These are phyloP conservation scores for Delonix regia DNA, from an alignment of 306 rosid species.

Conservation along the genomic window DNA sequence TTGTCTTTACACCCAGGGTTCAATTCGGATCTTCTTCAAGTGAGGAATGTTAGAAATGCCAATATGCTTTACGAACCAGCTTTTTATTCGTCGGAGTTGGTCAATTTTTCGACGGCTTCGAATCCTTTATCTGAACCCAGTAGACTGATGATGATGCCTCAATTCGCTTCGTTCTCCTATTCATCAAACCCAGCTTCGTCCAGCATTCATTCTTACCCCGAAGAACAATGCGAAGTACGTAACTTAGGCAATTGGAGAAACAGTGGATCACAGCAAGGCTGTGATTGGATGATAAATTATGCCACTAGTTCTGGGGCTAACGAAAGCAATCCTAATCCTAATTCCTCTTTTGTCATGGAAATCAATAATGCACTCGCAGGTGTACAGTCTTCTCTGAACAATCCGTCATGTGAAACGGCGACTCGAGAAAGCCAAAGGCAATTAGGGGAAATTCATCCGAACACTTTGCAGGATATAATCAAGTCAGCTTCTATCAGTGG, in stretches of 20 bases:
- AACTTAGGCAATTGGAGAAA: conserved; percentile 45
- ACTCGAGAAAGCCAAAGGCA: conserved; percentile 41
- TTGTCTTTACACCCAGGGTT: conserved; percentile 38
- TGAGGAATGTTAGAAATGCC: conserved; percentile 49
- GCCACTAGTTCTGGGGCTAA: conserved; percentile 30
- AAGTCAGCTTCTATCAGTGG: conserved; percentile 42
- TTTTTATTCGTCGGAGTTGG: conserved; percentile 54
- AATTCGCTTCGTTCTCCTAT: conserved; percentile 28
- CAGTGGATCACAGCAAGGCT: conserved; percentile 35
- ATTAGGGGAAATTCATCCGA: conserved; percentile 46
- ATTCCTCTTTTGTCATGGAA: conserved; percentile 34
- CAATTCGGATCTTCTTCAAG: conserved; percentile 53
- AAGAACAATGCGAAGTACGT: conserved; percentile 30
- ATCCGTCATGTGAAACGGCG: conserved; percentile 23
- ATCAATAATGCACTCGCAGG: conserved; percentile 30
- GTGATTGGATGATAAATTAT: conserved; percentile 56
- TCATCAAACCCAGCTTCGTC: conserved; percentile 19
- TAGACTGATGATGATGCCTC: conserved; percentile 28
- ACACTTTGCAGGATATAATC: conserved; percentile 56
- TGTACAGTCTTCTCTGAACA: background rate
- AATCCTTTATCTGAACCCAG: conserved; percentile 25
- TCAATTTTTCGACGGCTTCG: conserved; percentile 37
- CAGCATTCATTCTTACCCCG: conserved; percentile 17
- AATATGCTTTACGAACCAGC: conserved; percentile 52
- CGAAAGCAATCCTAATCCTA: conserved; percentile 38